phyloP scores from a whole-genome alignment of 768 basidiomycete genomes.

The Solioccasus polychromus region DNA sequence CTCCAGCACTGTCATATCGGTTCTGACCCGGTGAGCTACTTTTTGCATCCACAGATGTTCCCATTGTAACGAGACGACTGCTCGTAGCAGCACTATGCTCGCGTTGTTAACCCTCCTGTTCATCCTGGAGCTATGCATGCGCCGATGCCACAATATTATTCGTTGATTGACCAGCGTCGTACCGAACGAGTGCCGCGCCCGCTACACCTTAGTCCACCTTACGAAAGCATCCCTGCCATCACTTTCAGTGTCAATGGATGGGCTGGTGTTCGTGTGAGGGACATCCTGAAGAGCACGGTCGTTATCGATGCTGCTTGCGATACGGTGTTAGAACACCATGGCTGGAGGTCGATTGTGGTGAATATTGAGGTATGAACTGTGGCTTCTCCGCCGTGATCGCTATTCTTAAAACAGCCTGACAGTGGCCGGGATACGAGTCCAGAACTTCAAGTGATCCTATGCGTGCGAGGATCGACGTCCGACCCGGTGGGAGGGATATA shows the following conservation, averaged over 20 bases:
- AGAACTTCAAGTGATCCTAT: background rate
- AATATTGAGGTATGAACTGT: conserved; percentile 17
- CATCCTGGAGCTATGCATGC: conserved; percentile 16
- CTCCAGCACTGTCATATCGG: background rate
- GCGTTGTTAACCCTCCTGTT: conserved; percentile 11
- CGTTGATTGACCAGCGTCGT: conserved; percentile 14
- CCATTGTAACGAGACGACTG: conserved; percentile 2
- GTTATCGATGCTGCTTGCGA: conserved; percentile 20
- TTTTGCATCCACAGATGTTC: background rate
- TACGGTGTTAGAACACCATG: conserved; percentile 9
- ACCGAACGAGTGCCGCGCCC: conserved; percentile 23
- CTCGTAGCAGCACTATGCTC: conserved; percentile 13
- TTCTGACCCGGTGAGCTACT: conserved; percentile 4
- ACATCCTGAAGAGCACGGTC: conserved; percentile 9
- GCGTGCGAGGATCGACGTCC: conserved; percentile 13
- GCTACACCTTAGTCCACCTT: conserved; percentile 5
- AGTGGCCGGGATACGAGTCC: conserved; percentile 26
- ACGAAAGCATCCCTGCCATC: conserved; percentile 15
- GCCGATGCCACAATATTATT: conserved; percentile 18
- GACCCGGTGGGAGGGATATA: conserved; percentile 3
- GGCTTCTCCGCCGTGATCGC: background rate
- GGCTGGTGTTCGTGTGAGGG: conserved; percentile 18
- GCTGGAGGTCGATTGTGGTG: conserved; percentile 21
- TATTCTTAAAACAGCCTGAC: background rate
- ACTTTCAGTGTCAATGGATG: conserved; percentile 18